Evolutionary conservation across 306 rosid genomes (phyloP).

Genomic region (Prinsepia uniflora): DNA sequence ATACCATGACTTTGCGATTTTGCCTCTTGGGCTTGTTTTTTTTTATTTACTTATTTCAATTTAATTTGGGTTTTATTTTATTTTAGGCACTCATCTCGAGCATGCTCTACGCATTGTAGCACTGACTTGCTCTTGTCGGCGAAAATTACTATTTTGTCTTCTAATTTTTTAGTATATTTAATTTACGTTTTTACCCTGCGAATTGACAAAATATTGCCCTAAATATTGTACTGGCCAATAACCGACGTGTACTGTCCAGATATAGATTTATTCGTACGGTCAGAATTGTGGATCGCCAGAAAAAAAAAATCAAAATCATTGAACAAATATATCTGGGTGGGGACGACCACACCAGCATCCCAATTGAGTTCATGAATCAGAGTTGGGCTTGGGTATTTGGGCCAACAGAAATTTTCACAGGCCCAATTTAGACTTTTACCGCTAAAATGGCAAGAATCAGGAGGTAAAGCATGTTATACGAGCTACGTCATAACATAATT

Average conservation of each 20-base stretch:
- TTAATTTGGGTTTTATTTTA: neutral
- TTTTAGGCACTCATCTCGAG: neutral
- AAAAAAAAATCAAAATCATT: too few species aligned
- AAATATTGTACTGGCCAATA: too few species aligned
- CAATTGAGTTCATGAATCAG: neutral
- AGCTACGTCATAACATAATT: too few species aligned
- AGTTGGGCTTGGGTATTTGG: too few species aligned
- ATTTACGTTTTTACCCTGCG: neutral
- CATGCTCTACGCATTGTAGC: neutral
- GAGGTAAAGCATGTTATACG: too few species aligned
- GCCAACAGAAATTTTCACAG: too few species aligned
- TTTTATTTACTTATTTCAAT: neutral
- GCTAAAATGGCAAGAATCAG: too few species aligned
- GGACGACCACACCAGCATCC: neutral
- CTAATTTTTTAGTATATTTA: too few species aligned
- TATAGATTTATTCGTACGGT: neutral
- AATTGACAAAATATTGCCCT: neutral
- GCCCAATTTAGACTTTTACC: too few species aligned
- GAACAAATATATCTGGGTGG: neutral
- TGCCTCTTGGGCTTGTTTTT: neutral
- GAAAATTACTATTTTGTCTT: neutral
- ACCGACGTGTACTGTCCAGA: too few species aligned
- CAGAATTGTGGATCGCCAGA: neutral
- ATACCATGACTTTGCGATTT: too few species aligned
- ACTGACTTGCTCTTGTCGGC: neutral